Evolutionary conservation across 305 asterid species (phyloP), one percentile per base, ranked within the genome.

Genomic region (Fraxinus ornus): DNA sequence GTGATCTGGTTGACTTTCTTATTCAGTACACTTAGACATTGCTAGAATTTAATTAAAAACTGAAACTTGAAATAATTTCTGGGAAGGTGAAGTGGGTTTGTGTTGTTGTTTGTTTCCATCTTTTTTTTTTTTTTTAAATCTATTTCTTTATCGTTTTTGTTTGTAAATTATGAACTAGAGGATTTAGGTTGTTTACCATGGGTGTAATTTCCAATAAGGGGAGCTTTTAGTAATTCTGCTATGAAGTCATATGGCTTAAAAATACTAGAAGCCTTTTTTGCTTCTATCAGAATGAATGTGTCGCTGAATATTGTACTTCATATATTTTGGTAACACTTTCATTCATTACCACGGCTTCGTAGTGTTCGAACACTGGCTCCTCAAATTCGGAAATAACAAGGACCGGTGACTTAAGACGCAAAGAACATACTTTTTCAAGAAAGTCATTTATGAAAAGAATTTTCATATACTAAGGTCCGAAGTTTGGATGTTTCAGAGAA

Each of bases 401-500:
- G 28, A 60, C 30, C 0, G 28, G 70, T 60, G 70, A 60, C 70
- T 60, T 19, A 8, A 60, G 28, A 21, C 30, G 5, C 3, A 47
- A 57, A 21, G 10, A 21, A 57, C 26, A 7, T 0, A 60, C 10
- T 60, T 21, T 60, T 60, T 5, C 13, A 60, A 19, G 3, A 60
- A 60, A 57, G 70, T 60, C 28, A 60, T 60, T 21, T 60, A 24
- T 80, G 68, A 77, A 32, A 15, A 32, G 30, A n/a, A 3, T 21
- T 47, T 17, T 71, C 76, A 30, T 71, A 66, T 66, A 64, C 62
- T 79, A 79, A 79, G 73, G 26, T 32, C 62, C 77, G 26, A 78
- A 83, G 79, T 81, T 62, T 82, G 76, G 49, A 88, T 90, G 77
- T 88, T 88, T 39, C 97, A 94, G 98, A 94, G 77, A 94, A 91